phyloP scores from a whole-genome alignment of 2,329 filamentous ascomycete species.

The Clathrospora elynae region DNA sequence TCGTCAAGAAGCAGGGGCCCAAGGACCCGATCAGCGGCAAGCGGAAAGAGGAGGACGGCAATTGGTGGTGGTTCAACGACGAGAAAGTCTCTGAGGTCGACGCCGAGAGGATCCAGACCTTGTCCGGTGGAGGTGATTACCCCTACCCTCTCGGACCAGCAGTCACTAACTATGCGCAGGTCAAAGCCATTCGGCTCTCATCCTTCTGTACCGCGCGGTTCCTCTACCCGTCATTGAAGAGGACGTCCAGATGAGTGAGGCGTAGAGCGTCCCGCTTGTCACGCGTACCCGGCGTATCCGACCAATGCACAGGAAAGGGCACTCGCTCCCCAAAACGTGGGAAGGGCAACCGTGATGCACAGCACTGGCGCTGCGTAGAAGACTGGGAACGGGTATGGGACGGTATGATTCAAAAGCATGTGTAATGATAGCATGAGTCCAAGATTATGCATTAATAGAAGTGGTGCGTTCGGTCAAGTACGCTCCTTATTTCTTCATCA shows the following conservation, averaged over 20 bases:
- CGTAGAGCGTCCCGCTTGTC: conserved; percentile 6
- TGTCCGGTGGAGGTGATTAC: conserved; percentile 79
- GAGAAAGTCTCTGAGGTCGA: conserved; percentile 95
- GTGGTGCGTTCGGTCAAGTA: conserved; percentile 3
- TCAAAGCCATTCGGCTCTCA: conserved; percentile 81
- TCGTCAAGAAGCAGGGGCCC: conserved; percentile 85
- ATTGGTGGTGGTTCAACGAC: conserved; percentile 99
- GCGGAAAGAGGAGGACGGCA: conserved; percentile 80
- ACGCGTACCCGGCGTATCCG: neutral
- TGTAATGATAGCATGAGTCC: conserved; percentile 27
- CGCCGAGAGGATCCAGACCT: conserved; percentile 84
- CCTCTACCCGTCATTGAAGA: conserved; percentile 66
- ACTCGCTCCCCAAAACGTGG: conserved; percentile 3
- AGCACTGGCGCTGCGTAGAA: conserved; percentile 40
- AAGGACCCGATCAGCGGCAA: conserved; percentile 78
- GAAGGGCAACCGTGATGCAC: conserved; percentile 20
- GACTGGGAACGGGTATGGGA: conserved; percentile 21
- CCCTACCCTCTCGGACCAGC: neutral
- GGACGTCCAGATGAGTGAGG: conserved; percentile 43
- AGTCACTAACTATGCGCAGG: conserved; percentile 44
- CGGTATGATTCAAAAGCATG: conserved; percentile 14
- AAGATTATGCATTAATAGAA: conserved; percentile 17
- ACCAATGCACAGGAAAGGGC: neutral
- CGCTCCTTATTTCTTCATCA: conserved; percentile 10
- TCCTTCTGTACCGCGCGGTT: conserved; percentile 78